Conservation (phyloP, 176 grass and related monocot species). For the Ananas comosus region DNA sequence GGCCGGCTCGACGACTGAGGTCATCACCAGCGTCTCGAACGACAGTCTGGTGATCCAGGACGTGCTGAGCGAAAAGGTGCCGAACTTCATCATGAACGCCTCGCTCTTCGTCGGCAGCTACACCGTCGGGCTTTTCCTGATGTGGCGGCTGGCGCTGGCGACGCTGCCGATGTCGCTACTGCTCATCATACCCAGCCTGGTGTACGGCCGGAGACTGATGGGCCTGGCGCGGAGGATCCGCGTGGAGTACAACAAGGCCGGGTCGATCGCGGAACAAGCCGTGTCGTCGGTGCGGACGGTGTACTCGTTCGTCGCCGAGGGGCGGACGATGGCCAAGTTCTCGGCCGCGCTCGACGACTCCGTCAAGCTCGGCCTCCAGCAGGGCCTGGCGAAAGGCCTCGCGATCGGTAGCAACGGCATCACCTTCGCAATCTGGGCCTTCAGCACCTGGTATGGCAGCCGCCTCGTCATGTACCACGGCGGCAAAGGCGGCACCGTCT, state of each 20-base stretch:
- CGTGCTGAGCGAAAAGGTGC: constrained; percentile 83
- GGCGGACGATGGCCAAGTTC: constrained; percentile 46
- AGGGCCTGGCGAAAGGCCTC: constrained; percentile 83
- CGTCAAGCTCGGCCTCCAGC: constrained; percentile 56
- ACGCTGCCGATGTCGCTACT: constrained; percentile 61
- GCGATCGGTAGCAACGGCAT: constrained; percentile 88
- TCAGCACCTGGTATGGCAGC: constrained; percentile 88
- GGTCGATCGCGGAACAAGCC: constrained; percentile 70
- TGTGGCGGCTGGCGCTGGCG: constrained; percentile 69
- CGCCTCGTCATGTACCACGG: constrained; percentile 93
- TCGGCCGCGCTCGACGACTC: constrained; percentile 64
- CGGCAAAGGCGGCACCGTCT: constrained; percentile 68
- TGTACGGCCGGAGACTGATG: constrained; percentile 76
- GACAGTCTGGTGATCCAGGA: constrained; percentile 91
- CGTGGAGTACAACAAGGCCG: constrained; percentile 60
- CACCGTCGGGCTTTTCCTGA: constrained; percentile 47
- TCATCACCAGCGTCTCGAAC: constrained; percentile 91
- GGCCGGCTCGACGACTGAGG: constrained; percentile 59
- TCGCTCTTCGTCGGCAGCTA: constrained; percentile 73
- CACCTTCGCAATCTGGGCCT: constrained; percentile 79
- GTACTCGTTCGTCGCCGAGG: constrained; percentile 78
- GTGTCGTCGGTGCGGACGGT: constrained; percentile 78
- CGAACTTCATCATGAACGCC: constrained; percentile 90
- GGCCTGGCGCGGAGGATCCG: constrained; percentile 60
- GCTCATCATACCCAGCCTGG: constrained; percentile 74